Evolutionary conservation across 2,329 filamentous ascomycete genomes (phyloP), one percentile per base, ranked within the genome.

Genomic region (Colletotrichum trifolii): DNA sequence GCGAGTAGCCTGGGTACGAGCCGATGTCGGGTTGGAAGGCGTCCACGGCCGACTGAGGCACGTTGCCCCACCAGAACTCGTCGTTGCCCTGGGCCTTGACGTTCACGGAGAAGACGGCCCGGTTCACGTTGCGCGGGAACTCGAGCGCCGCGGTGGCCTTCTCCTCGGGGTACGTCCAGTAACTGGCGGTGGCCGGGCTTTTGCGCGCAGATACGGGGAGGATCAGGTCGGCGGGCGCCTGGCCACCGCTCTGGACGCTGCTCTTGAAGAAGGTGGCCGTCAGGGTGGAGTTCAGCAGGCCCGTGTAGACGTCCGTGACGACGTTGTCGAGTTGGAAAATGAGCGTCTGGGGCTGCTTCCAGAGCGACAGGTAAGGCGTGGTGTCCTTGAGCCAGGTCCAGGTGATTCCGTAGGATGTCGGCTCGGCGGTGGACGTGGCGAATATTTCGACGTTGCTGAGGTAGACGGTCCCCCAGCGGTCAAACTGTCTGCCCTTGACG

Each of bases 21-120:
- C 86, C 87, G 5, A 84, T 83, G 2, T 81, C 82, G 3, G 77
- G 75, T 4, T 83, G 78, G 72, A 94, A 95, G 2, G 85, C 83
- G 42, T 82, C 67, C 2, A 81, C 81, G 68, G 89, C 85, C 6
- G 85, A 86, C 48, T 89, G 84, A 2, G 91, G 85, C 1, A 93
- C 88, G 72, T 95, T 95, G 61, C 84, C 86, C 88, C 91, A 96
- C 92, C 93, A 96, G 71, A 95, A 95, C 74, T 96, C 93, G 77
- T 96, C 93, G 13, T 83, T 78, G 0, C 84, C 84, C 74, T 96
- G 93, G 0, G 91, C 93, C 69, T 89, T 93, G 12, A 92, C 91
- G 8, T 90, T 87, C 9, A 95, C 83, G 0, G 91, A 88, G 60
- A 95, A 87, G 6, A 94, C 85, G 13, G 92, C 93, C 57, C 89